These are phyloP conservation scores for Ganoderma boninense DNA, from an alignment of 1,284 basidiomycete genomes.

Conservation along the genomic window DNA sequence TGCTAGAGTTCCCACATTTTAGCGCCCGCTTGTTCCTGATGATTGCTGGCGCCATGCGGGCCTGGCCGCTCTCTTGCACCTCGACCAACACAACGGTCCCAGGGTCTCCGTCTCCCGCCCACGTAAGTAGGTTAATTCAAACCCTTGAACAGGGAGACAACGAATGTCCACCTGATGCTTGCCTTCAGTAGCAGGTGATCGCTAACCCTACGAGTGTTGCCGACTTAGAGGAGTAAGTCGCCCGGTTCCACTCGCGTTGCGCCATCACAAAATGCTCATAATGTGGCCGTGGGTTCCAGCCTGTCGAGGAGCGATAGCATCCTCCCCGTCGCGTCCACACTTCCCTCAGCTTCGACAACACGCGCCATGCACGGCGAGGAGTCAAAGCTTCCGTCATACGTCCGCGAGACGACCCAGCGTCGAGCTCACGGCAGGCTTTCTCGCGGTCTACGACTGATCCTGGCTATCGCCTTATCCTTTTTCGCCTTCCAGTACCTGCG, in stretches of 20 bases:
- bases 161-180: background rate
- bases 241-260: no score
- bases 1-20: background rate
- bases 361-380: background rate
- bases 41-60: background rate
- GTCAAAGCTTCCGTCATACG: background rate
- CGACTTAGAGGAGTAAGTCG: no score
- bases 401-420: background rate
- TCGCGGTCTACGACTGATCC: background rate
- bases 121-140: background rate
- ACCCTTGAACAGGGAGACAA: background rate
- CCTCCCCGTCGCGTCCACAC: background rate
- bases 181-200: background rate
- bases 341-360: background rate
- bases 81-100: background rate
- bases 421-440: background rate
- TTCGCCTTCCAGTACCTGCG: background rate
- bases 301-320: no score
- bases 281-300: no score
- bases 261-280: no score
- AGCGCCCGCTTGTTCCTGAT: background rate
- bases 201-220: no score
- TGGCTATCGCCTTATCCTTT: slow-evolving; percentile 3
- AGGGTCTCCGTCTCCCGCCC: background rate
- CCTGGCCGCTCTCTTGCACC: background rate